A percentile compares a stretch with the other conserved stretches of the same genome.
These are phyloP conservation scores for Juglanconis sp. DNA, from an alignment of 2,329 filamentous ascomycete species.

Conservation along the genomic window DNA sequence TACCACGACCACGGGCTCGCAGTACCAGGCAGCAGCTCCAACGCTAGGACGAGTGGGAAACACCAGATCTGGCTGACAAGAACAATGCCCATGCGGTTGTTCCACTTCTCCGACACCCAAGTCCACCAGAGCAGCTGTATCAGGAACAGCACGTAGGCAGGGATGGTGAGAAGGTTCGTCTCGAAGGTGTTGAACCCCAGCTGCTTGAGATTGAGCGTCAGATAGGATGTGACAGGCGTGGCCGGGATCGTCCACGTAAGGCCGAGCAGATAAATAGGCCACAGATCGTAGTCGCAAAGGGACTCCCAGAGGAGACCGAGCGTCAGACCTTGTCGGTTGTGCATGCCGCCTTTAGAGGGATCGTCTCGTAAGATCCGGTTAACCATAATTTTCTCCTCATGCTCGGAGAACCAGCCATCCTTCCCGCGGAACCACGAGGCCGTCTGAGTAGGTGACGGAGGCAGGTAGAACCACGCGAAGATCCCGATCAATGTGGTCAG, in stretches of 20 bases:
- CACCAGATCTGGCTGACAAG: constrained; percentile 47
- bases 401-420: constrained; percentile 55
- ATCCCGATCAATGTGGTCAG: constrained; percentile 29
- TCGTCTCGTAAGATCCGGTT: constrained; percentile 45
- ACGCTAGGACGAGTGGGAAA: constrained; percentile 47
- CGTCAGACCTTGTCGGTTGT: constrained; percentile 26
- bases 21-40: constrained; percentile 35
- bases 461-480: constrained; percentile 46
- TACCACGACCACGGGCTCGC: constrained; percentile 43
- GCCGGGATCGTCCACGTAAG: constrained; percentile 36
- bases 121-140: constrained; percentile 45
- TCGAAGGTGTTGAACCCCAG: constrained; percentile 20
- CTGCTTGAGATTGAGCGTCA: constrained; percentile 18
- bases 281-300: constrained; percentile 20
- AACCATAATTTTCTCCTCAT: constrained; percentile 61
- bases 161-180: constrained; percentile 23
- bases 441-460: constrained; percentile 57
- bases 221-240: constrained; percentile 22
- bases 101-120: constrained; percentile 42
- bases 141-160: constrained; percentile 42
- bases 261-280: constrained; percentile 24
- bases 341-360: constrained; percentile 20
- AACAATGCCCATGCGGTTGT: constrained; percentile 40
- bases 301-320: constrained; percentile 18
- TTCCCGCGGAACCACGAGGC: constrained; percentile 52